phyloP scores from a whole-genome alignment of 805 yeast genomes.

The Schizosaccharomyces octosporus region DNA sequence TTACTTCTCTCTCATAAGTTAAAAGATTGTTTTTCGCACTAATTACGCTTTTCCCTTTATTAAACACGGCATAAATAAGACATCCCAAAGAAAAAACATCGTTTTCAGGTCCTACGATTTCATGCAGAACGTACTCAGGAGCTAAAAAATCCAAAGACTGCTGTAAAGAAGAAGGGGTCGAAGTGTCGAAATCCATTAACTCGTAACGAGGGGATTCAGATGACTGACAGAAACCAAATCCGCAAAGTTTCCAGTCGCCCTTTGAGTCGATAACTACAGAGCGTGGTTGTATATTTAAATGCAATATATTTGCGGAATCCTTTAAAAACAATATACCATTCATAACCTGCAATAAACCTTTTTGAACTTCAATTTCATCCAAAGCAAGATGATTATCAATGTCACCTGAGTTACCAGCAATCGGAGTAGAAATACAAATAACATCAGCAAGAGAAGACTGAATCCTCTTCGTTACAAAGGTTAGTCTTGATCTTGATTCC shows the following conservation, averaged over 20 bases:
- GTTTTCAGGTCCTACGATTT: slow-evolving; percentile 34
- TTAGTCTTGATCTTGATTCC: slow-evolving; percentile 49
- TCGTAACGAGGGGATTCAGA: slow-evolving; percentile 26
- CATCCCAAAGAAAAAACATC: slow-evolving; percentile 75
- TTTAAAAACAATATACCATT: slow-evolving; percentile 69
- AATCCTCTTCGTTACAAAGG: slow-evolving; percentile 70
- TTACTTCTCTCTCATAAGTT: slow-evolving; percentile 16
- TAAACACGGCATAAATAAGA: slow-evolving; percentile 43
- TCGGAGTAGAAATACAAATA: neutral
- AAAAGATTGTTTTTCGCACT: slow-evolving; percentile 28
- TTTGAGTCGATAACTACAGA: slow-evolving; percentile 47
- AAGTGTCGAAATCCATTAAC: slow-evolving; percentile 46
- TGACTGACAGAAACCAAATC: slow-evolving; percentile 34
- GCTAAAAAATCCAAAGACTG: slow-evolving; percentile 53
- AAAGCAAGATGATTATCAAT: slow-evolving; percentile 10
- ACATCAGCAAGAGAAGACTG: slow-evolving; percentile 8
- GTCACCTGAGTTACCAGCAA: slow-evolving; percentile 11
- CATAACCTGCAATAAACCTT: slow-evolving; percentile 58
- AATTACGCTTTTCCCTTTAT: slow-evolving; percentile 21
- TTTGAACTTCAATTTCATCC: slow-evolving; percentile 30
- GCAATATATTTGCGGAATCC: slow-evolving; percentile 45
- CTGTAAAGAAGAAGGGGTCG: slow-evolving; percentile 50
- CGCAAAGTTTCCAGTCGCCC: slow-evolving; percentile 85
- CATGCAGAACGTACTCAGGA: slow-evolving; percentile 58
- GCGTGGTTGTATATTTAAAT: slow-evolving; percentile 53